Percentiles rank a stretch among this genome's conserved stretches.
phyloP scores from a whole-genome alignment of 208 protist genomes.

The Borovskyia barvae region DNA sequence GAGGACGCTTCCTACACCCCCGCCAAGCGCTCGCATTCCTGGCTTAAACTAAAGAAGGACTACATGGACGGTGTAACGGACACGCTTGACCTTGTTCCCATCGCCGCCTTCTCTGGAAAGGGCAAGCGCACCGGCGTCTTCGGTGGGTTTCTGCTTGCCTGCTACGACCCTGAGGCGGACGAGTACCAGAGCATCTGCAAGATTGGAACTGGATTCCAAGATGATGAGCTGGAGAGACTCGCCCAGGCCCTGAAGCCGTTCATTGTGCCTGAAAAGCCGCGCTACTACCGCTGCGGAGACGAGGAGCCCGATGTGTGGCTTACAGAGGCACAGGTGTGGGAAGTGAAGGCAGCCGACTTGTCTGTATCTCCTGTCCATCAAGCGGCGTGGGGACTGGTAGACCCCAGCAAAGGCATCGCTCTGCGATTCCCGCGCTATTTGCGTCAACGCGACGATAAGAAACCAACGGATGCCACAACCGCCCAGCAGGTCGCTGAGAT shows the following conservation, averaged over 20 bases:
- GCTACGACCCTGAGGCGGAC: conserved; percentile 96
- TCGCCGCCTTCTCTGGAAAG: conserved; percentile 97
- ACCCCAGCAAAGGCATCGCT: conserved; percentile 93
- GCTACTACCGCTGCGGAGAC: conserved; percentile 75
- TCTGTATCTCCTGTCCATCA: conserved; percentile 97
- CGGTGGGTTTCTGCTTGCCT: conserved; percentile 98
- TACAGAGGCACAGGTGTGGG: conserved; percentile 96
- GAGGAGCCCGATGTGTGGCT: conserved; percentile 97
- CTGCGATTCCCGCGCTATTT: conserved; percentile 99
- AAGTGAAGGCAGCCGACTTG: conserved; percentile 98
- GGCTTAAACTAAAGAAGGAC: conserved; percentile 99
- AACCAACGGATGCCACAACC: conserved; percentile 89
- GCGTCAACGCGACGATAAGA: conserved; percentile 98
- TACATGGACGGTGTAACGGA: conserved; percentile 98
- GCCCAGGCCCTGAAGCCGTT: conserved; percentile 58
- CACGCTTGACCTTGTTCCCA: conserved; percentile 98
- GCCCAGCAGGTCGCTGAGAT: conserved; percentile 92
- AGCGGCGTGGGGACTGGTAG: conserved; percentile 91
- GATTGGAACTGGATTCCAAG: conserved; percentile 97
- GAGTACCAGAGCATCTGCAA: conserved; percentile 98
- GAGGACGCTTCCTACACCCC: conserved; percentile 96
- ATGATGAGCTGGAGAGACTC: conserved; percentile 90
- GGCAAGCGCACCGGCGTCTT: conserved; percentile 98
- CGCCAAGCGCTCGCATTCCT: conserved; percentile 95
- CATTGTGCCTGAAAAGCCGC: conserved; percentile 52